These are phyloP conservation scores for Clarireedia paspali DNA, from an alignment of 2,329 filamentous ascomycete species.

Conservation along the genomic window DNA sequence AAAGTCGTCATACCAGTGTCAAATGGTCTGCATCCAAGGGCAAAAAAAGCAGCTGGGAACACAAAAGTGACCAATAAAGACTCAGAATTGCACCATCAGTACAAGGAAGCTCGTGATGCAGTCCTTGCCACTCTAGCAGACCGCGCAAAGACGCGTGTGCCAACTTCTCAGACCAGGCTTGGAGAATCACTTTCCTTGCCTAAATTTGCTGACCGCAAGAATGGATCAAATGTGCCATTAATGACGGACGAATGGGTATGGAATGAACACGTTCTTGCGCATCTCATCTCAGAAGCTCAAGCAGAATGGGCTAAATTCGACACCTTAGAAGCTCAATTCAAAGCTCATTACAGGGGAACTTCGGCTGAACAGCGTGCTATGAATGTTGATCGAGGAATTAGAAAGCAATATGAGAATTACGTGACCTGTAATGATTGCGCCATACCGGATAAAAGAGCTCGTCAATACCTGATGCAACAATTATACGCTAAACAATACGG, in stretches of 20 bases:
- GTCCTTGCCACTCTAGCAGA: not conserved
- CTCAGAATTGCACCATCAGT: too few species aligned
- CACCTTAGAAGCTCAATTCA: not conserved
- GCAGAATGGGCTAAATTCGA: not conserved
- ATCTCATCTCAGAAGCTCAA: not conserved
- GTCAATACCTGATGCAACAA: not conserved
- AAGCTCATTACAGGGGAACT: not conserved
- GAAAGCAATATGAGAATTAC: not conserved
- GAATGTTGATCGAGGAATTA: not conserved
- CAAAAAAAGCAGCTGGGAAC: too few species aligned
- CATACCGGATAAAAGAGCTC: not conserved
- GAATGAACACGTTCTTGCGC: not conserved
- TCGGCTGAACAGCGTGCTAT: not conserved
- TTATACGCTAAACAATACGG: not conserved
- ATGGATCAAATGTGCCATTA: not conserved
- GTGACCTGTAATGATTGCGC: not conserved
- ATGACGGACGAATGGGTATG: not conserved
- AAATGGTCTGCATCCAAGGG: too few species aligned
- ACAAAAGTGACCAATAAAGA: too few species aligned
- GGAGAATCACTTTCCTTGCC: not conserved
- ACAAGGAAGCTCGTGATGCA: not conserved
- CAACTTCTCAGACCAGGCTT: not conserved
- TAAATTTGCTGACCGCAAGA: not conserved
- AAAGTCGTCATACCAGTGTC: too few species aligned
- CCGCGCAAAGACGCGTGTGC: not conserved